phyloP scores from a whole-genome alignment of 73 alveolate species.

The Paramecium primaurelia region DNA sequence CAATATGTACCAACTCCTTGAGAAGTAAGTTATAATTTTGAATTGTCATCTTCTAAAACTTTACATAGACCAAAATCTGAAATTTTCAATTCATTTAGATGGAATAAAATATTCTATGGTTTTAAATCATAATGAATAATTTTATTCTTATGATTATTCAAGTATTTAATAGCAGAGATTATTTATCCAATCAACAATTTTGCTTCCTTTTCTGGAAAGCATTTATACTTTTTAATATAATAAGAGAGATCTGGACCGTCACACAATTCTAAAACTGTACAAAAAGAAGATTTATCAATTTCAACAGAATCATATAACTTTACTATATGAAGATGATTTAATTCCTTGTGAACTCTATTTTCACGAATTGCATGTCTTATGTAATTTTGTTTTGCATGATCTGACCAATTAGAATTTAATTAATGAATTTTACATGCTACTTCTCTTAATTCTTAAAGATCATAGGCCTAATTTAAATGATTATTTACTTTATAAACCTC shows the following conservation, averaged over 20 bases:
- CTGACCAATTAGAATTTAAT: slow-evolving; percentile 65
- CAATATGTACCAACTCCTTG: slow-evolving; percentile 94
- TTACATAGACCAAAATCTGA: slow-evolving; percentile 90
- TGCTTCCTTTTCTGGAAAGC: slow-evolving; percentile 86
- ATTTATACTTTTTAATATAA: slow-evolving; percentile 74
- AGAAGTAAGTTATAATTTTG: slow-evolving; percentile 80
- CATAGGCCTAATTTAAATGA: slow-evolving; percentile 51
- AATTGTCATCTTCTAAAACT: slow-evolving; percentile 77
- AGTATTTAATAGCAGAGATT: slow-evolving; percentile 80
- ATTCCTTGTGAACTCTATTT: slow-evolving; percentile 78
- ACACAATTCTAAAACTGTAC: slow-evolving; percentile 84
- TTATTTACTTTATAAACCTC: slow-evolving; percentile 71
- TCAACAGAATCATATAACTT: slow-evolving; percentile 84
- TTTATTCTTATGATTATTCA: slow-evolving; percentile 76
- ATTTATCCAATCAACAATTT: slow-evolving; percentile 78
- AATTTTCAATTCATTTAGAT: slow-evolving; percentile 80
- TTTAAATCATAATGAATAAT: slow-evolving; percentile 88
- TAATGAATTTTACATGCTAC: slow-evolving; percentile 71
- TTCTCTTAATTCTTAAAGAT: slow-evolving; percentile 65
- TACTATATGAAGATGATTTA: slow-evolving; percentile 80
- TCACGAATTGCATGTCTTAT: slow-evolving; percentile 85
- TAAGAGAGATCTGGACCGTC: slow-evolving; percentile 85
- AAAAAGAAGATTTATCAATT: slow-evolving; percentile 84
- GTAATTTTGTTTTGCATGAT: slow-evolving; percentile 61
- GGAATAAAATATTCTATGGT: slow-evolving; percentile 86